A percentile compares a stretch with the other conserved stretches of the same genome.
These are phyloP conservation scores for Torulaspora pretoriensis DNA, from an alignment of 1,139 yeast species.

Conservation along the genomic window DNA sequence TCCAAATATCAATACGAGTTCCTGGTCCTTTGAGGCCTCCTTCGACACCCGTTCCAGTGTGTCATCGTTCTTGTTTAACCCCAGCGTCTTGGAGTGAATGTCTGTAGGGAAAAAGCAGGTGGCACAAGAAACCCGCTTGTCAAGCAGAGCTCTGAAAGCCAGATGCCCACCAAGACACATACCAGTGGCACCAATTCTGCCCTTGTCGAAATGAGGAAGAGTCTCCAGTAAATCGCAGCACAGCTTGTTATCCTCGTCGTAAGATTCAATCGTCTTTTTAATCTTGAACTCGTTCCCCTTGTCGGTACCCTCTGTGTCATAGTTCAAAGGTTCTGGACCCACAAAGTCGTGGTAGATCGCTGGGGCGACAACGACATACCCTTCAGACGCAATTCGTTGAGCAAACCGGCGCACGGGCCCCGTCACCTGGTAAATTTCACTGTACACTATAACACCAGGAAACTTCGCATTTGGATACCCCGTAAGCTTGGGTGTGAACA, in stretches of 20 bases:
- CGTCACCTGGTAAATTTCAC: slow-evolving; percentile 78
- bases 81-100: slow-evolving; percentile 61
- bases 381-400: slow-evolving; percentile 73
- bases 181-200: slow-evolving; percentile 71
- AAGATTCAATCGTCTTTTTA: slow-evolving; percentile 62
- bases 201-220: slow-evolving; percentile 63
- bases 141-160: slow-evolving; percentile 70
- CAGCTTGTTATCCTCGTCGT: slow-evolving; percentile 69
- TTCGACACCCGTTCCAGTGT: slow-evolving; percentile 51
- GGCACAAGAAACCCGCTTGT: slow-evolving; percentile 59
- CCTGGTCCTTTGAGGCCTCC: slow-evolving; percentile 48
- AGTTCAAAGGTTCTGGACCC: slow-evolving; percentile 59
- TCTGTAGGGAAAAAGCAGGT: slow-evolving; percentile 82
- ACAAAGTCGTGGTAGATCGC: slow-evolving; percentile 74
- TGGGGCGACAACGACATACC: slow-evolving; percentile 74
- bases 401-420: slow-evolving; percentile 74
- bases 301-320: slow-evolving; percentile 73
- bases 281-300: slow-evolving; percentile 65
- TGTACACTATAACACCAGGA: slow-evolving; percentile 75
- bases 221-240: slow-evolving; percentile 58
- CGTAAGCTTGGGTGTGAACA: slow-evolving; percentile 64
- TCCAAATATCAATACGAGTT: slow-evolving; percentile 67
- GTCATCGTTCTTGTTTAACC: slow-evolving; percentile 60
- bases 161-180: slow-evolving; percentile 87
- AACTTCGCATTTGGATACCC: slow-evolving; percentile 72